Evolutionary conservation across 371 early-diverging fungal species (phyloP), one percentile per base, ranked within the genome.

Genomic region (Mucor plumbeus): DNA sequence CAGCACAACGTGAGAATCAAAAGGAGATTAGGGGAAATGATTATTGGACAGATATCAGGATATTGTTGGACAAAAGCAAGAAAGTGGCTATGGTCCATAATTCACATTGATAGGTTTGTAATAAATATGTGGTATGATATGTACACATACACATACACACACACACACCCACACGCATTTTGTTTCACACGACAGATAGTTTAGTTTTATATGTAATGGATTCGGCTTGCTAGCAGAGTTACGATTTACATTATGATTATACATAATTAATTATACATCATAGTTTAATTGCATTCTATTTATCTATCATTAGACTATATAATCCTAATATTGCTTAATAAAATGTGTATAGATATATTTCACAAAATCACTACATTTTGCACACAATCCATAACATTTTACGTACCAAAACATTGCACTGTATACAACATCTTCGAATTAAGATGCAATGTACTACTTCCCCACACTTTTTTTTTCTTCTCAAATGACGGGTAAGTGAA

Each of bases 381-480:
- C 50, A 26, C 50, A 50, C 21, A 19, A 50, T 36, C 38, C 38
- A 36, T 36, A 21, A 21, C 21, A 21, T 11, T 26, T 21, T 50
- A 50, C 26, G 19, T 26, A 50, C 26, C 48, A 48, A 36, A 48
- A 19, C 48, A 10, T 6, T 48, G 21, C 19, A 48, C 10, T 21
- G 26, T 50, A 50, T 50, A 50, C 26, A 26, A 11, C 21, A 50
- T 17, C 11, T 21, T 19, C 26, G 21, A 50, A 50, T 21, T 19
- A 50, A 21, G 21, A 50, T 26, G 50, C 26, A 50, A 48, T 50
- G 50, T 50, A 50, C 50, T 50, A 50, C 50, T 59, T 59, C 59
- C 59, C 59, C 59, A 59, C 59, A 59, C 59, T 36, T 57, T 59
- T 40, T 50, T 40, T 26, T 59, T 59, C 14, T 59, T 59, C 43